Evolutionary conservation across 495 filamentous ascomycete genomes (phyloP), one percentile per base, ranked within the genome.

Genomic region (Penicillium crystallinum): DNA sequence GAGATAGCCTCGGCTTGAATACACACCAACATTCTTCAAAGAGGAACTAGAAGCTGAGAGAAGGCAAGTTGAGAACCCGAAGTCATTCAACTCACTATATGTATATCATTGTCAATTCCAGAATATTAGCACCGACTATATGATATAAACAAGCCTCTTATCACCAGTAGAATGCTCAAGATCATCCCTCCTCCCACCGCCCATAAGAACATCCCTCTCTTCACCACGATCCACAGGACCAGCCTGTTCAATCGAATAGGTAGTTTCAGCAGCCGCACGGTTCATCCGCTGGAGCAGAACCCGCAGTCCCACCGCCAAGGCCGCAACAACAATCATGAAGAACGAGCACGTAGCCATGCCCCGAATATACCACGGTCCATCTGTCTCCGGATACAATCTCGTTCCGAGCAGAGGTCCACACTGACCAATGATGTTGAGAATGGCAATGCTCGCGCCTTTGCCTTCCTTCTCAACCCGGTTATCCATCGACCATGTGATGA

Each of bases 401-500:
- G 81, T 83, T 0, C 83, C 83, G 0, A 87, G 60, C 11, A 87
- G 62, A 3, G 83, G 83, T 0, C 83, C 83, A 49, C 81, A 78
- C 53, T 87, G 83, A 0, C 83, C 82, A 23, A 85, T 75, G 21
- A 81, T 54, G 51, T 85, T 83, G 10, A 85, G 54, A 25, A 85
- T 69, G 10, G 76, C 75, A 23, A 85, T 74, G 37, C 80, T 80
- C 0, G 79, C 76, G 0, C 81, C 82, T 31, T 80, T 81, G 14
- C 70, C 71, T 52, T 77, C 74, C 11, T 82, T 77, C 14, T 73
- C 76, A 40, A 67, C 61, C 23, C 81, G 79, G 60, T 84, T 84
- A 55, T 84, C 83, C 67, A 85, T 74, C 15, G 78, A 81, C 81
- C 81, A 84, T 36, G 81, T 84, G 53, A 85, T 82, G 49, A 85